phyloP scores from a whole-genome alignment of 768 basidiomycete species.

The Hericium erinaceus region DNA sequence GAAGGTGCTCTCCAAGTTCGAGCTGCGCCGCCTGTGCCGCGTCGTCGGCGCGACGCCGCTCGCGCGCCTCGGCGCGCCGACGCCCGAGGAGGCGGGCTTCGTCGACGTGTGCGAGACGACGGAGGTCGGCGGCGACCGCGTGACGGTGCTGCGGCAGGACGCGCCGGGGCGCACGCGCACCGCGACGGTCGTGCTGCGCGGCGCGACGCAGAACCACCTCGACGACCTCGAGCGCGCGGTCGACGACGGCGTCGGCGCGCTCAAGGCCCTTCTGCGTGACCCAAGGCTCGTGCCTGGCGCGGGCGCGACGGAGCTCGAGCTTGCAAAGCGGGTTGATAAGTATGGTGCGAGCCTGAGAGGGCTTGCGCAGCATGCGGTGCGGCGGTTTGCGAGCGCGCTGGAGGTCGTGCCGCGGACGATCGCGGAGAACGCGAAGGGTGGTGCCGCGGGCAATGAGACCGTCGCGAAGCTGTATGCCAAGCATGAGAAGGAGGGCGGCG shows the following conservation, averaged over 20 bases:
- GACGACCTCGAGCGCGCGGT: slow-evolving; percentile 96
- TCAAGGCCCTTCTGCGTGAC: slow-evolving; percentile 89
- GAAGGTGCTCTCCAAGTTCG: slow-evolving; percentile 97
- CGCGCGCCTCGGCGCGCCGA: slow-evolving; percentile 91
- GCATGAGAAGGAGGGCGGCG: slow-evolving; percentile 69
- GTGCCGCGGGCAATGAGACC: slow-evolving; percentile 88
- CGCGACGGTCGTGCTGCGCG: slow-evolving; percentile 90
- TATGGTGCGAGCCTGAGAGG: slow-evolving; percentile 88
- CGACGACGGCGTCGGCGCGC: slow-evolving; percentile 94
- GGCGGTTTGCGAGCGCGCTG: slow-evolving; percentile 78
- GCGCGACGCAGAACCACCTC: slow-evolving; percentile 87
- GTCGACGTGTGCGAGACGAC: slow-evolving; percentile 92
- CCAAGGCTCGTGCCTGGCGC: slow-evolving; percentile 86
- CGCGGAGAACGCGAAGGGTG: slow-evolving; percentile 91
- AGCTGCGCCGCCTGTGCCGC: slow-evolving; percentile 86
- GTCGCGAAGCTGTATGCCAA: slow-evolving; percentile 84
- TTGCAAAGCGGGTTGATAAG: slow-evolving; percentile 73
- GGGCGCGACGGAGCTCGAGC: slow-evolving; percentile 88
- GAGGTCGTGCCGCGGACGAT: slow-evolving; percentile 90
- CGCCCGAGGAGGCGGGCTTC: slow-evolving; percentile 89
- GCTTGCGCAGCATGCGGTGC: slow-evolving; percentile 87
- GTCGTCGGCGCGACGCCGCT: slow-evolving; percentile 96
- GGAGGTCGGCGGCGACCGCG: slow-evolving; percentile 96
- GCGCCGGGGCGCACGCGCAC: slow-evolving; percentile 47
- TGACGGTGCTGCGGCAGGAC: slow-evolving; percentile 89